Evolutionary conservation across 768 basidiomycete genomes (phyloP).

Genomic region (Sporobolomyces pararoseus): DNA sequence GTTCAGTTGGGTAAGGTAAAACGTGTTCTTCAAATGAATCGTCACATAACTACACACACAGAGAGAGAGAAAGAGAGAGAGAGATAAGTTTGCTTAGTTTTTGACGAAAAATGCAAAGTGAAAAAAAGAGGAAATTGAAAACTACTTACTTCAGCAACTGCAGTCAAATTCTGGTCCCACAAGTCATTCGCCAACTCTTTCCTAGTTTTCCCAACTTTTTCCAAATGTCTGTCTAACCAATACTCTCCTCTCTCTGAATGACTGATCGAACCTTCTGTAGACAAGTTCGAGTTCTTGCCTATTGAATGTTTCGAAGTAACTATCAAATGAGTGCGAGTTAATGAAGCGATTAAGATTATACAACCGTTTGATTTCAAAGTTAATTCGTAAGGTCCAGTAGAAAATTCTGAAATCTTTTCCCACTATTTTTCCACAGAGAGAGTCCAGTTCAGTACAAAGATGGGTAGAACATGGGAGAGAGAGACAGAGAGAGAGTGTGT

Average conservation of each 20-base stretch:
- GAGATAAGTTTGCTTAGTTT: neutral
- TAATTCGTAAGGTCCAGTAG: constrained; percentile 68
- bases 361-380: constrained; percentile 95
- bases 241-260: constrained; percentile 79
- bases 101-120: neutral
- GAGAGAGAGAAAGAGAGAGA: no score
- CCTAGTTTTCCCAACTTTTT: constrained; percentile 61
- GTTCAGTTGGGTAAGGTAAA: constrained; percentile 70
- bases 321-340: constrained; percentile 68
- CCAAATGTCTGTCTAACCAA: constrained; percentile 73
- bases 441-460: neutral
- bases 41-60: constrained; percentile 72
- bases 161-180: constrained; percentile 81
- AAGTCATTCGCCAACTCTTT: constrained; percentile 68
- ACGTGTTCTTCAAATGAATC: constrained; percentile 98
- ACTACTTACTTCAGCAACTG: constrained; percentile 81
- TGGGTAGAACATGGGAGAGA: no score
- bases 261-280: constrained; percentile 50
- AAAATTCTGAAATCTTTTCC: constrained; percentile 40
- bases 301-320: constrained; percentile 91
- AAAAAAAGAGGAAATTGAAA: constrained; percentile 1
- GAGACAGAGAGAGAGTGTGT: no score
- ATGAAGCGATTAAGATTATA: constrained; percentile 84
- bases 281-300: constrained; percentile 52
- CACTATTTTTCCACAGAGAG: constrained; percentile 41